Evolutionary conservation across 352 stramenopile genomes (phyloP), one percentile per base, ranked within the genome.

Genomic region (Globisporangium irregulare): DNA sequence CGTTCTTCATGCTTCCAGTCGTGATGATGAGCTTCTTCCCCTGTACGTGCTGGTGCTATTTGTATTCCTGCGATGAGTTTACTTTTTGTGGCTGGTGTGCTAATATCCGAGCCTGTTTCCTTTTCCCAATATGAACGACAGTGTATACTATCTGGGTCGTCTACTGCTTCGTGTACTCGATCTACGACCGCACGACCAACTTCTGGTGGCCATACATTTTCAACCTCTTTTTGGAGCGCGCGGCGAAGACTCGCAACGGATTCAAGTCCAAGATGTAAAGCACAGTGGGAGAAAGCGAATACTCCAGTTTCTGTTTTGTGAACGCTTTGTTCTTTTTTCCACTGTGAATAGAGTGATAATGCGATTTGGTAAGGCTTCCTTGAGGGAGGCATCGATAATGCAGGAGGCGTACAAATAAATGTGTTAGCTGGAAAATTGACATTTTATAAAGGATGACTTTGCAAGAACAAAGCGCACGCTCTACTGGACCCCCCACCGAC

Each of bases 131-230:
- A 38, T 48, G 34, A 29, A 70, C 29, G 68, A 15, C 53, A 93
- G 85, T 91, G 74, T 93, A 93, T 67, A 90, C 84, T 41, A 57
- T 83, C 14, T 93, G 86, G 86, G 83, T 93, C 53, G 68, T 92
- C 36, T 93, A 93, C 73, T 92, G 86, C 70, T 93, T 92, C 61
- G 73, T 93, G 51, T 88, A 92, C 70, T 93, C 86, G 58, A 76
- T 93, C 27, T 93, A 91, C 71, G 86, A 93, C 67, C 86, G 86
- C 61, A 93, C 86, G 22, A 93, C 83, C 56, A 92, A 89, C 64
- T 92, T 93, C 54, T 92, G 83, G 86, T 93, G 86, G 86, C 83
- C 86, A 7, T 93, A 93, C 74, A 91, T 93, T 72, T 82, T 91
- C 73, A 91, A 93, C 59, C 76, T 93, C 54, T 72, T 93, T 48